These are phyloP conservation scores for Curvularia hawaiiensis DNA, from an alignment of 2,329 filamentous ascomycete species.

Conservation along the genomic window DNA sequence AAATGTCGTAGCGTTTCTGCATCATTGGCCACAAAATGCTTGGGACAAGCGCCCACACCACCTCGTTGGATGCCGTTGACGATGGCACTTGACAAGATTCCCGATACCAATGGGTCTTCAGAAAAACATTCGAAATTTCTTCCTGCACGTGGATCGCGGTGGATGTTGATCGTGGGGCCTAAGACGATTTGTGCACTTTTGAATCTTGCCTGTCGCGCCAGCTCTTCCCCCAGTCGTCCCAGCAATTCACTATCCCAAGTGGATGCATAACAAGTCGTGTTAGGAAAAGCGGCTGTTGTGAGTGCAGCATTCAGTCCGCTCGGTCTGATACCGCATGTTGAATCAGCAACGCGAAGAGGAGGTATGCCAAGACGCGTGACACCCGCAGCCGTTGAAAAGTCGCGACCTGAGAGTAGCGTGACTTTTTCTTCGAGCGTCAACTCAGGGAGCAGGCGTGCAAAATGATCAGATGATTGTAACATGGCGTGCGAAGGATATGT, in stretches of 20 bases:
- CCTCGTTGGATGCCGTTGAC: conserved; percentile 54
- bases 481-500: background rate
- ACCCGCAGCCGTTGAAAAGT: background rate
- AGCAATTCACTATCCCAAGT: background rate
- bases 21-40: conserved; percentile 72
- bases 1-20: background rate
- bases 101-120: conserved; percentile 19
- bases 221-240: conserved; percentile 27
- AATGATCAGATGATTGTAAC: background rate
- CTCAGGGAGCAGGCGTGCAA: background rate
- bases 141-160: conserved; percentile 17
- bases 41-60: conserved; percentile 42
- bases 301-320: background rate
- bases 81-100: conserved; percentile 4
- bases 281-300: background rate
- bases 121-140: conserved; percentile 19
- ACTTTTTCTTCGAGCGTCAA: background rate
- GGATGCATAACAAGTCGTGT: background rate
- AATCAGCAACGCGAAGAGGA: background rate
- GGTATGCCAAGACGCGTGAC: background rate
- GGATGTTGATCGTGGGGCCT: conserved; percentile 38
- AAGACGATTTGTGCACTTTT: conserved; percentile 16
- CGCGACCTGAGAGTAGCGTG: background rate
- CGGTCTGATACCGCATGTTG: background rate
- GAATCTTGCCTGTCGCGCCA: conserved; percentile 15